Base-by-base conservation (phyloP, 768 basidiomycete species). In the Rhizopogon vinicolor region DNA sequence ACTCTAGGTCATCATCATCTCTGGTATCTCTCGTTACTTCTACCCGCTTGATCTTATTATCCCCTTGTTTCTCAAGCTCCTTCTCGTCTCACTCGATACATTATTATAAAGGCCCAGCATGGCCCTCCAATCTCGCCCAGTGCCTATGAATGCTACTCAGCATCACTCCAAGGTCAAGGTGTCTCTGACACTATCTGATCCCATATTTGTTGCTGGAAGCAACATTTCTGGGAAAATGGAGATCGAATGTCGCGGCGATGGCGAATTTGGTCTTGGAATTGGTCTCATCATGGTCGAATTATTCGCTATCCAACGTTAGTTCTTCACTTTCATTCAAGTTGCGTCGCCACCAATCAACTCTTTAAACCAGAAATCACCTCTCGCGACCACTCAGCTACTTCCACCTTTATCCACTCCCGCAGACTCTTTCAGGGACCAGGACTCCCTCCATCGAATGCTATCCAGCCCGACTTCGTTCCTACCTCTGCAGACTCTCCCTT, bases 391-490 rank as follows among this genome's bases (percentile, higher is more conserved):
- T 85, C 89, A 22, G 91, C 91, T 3, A 88, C 85, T 0, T 87
- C 85, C 28, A 86, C 84, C 0, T 93, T 92, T 62, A 67, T 91
- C 31, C 86, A 88, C 59, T 80, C 76, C 54, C 78, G 82, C 29
- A 78, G 87, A 33, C 65, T 89, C 6, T 93, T 91, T 64, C 91
- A 93, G 69, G 91, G 90, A 2, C 87, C 87, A 3, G 85, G 84
- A 16, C 74, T 92, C 7, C 91, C 91, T 0, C 89, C 89, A 7
- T 92, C 91, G 10, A 93, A 93, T 65, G 87, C 91, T 2, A 89
- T 93, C 0, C 77, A 86, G 53, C 76, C 82, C 1, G 78, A 86
- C 65, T 41, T 67, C 53, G 6, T 46, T 44, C 79, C 85, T 2
- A 64, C 72, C 5, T 76, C 81, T 14, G 85, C 79, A 1, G 82